phyloP scores from a whole-genome alignment of 306 rosid species.

The Sicyos edulis region DNA sequence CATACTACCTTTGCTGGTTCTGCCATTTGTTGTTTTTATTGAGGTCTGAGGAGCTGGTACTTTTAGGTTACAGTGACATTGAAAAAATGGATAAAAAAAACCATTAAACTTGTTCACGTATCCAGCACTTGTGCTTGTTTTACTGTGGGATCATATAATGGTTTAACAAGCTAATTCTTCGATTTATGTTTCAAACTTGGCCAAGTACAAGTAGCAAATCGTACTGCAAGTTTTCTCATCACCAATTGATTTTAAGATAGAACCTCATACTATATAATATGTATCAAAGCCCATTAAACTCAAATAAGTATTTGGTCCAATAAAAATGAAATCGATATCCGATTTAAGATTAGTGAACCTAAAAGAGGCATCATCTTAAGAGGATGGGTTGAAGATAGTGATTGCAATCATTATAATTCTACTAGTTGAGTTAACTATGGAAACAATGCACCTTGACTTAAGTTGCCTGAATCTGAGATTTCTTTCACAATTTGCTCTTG shows the following conservation, averaged over 20 bases:
- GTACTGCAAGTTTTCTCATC: too few relatives aligned
- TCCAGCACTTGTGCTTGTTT: neutral
- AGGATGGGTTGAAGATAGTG: neutral
- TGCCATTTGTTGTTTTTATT: neutral
- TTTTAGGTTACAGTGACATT: neutral
- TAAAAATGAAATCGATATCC: too few relatives aligned
- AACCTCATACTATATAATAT: too few relatives aligned
- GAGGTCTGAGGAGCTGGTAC: neutral
- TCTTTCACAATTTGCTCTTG: neutral
- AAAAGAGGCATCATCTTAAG: too few relatives aligned
- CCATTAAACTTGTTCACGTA: neutral
- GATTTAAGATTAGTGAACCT: too few relatives aligned
- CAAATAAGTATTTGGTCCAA: too few relatives aligned
- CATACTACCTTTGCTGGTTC: neutral
- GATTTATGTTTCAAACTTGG: neutral
- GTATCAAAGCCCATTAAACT: too few relatives aligned
- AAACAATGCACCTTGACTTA: neutral
- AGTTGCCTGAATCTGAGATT: neutral
- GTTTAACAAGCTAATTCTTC: neutral
- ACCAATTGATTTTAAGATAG: too few relatives aligned
- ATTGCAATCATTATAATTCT: neutral
- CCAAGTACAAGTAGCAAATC: neutral
- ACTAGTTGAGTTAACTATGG: neutral
- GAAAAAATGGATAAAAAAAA: neutral
- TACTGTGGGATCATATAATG: neutral